phyloP scores from a whole-genome alignment of 2,329 filamentous ascomycete species.

The Colletotrichum sansevieriae region DNA sequence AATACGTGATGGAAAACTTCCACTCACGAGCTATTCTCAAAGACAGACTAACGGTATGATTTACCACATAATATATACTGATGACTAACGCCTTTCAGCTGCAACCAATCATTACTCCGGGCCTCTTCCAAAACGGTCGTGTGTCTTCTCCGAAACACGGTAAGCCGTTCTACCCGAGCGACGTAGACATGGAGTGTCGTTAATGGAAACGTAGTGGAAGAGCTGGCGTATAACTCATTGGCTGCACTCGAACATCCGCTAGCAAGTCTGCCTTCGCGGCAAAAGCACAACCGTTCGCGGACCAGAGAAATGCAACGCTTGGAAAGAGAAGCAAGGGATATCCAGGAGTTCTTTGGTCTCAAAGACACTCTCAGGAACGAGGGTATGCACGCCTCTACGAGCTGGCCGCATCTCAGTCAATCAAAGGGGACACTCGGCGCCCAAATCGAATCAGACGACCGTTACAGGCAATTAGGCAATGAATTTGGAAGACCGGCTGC shows the following conservation, averaged over 20 bases:
- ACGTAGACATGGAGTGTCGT: not conserved
- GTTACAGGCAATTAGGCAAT: too few species aligned
- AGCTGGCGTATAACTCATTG: conserved; percentile 43
- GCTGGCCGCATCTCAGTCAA: too few species aligned
- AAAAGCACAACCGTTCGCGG: conserved; percentile 41
- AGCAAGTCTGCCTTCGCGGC: not conserved
- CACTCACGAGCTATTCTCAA: conserved; percentile 65
- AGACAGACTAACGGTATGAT: conserved; percentile 51
- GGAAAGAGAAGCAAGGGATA: conserved; percentile 51
- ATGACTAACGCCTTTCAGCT: conserved; percentile 47
- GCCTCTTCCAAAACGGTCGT: conserved; percentile 60
- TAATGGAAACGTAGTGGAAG: conserved; percentile 7
- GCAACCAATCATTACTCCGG: conserved; percentile 53
- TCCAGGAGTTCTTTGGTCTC: conserved; percentile 52
- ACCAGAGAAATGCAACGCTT: conserved; percentile 46
- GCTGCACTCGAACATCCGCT: conserved; percentile 23
- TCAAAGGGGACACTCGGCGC: not conserved
- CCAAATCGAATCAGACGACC: not conserved
- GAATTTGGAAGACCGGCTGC: too few species aligned
- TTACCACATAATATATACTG: conserved; percentile 9
- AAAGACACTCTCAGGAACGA: conserved; percentile 1
- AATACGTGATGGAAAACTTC: conserved; percentile 68
- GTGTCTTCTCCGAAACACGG: conserved; percentile 48
- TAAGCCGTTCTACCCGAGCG: conserved; percentile 39
- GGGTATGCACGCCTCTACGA: too few species aligned